Evolutionary conservation across 805 yeast species (phyloP), one percentile per base, ranked within the genome.

Genomic region (Ogataea nonfermentans): DNA sequence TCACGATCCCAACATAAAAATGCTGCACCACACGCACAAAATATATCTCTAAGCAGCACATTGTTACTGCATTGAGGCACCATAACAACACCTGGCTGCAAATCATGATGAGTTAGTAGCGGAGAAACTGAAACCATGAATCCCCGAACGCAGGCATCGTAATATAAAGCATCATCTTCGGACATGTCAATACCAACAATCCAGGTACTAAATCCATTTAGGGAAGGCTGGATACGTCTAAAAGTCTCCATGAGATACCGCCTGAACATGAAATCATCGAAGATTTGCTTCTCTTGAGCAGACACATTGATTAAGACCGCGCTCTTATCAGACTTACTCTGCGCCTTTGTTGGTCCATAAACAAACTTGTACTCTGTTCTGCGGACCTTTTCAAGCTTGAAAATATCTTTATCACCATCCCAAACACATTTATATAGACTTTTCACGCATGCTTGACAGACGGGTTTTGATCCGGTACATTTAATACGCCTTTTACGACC

Each of bases 71-170:
- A 61, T 9, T 59, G 57, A 2, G 72, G 70, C 0, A 69, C 50
- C 43, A 69, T 68, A 1, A 68, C 63, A 0, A 68, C 65, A 1
- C 59, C 58, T 1, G 73, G 69, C 11, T 70, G 66, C 7, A 70
- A 47, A n/a, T 55, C 51, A 2, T 66, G 62, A 43, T 68, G 72
- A 0, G 73, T 62, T 26, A 61, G 49, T 39, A 69, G 72, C 1
- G 74, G 71, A 1, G 70, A 66, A 5, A 69, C 52, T 2, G 67
- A 51, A 8, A 62, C 61, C 42, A 71, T 60, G 45, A 68, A 71
- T 2, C 68, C 69, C 29, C 63, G 59, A 4, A 63, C 54, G 43
- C 70, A 69, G 4, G 66, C 67, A 43, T 61, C 55, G 44, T 58
- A 60, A 15, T 54, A 40, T 12, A 47, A 37, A 1, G 54, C 52